These are phyloP conservation scores for Prorocentrum cordatum DNA, from an alignment of 169 alveolate species.

Conservation along the genomic window DNA sequence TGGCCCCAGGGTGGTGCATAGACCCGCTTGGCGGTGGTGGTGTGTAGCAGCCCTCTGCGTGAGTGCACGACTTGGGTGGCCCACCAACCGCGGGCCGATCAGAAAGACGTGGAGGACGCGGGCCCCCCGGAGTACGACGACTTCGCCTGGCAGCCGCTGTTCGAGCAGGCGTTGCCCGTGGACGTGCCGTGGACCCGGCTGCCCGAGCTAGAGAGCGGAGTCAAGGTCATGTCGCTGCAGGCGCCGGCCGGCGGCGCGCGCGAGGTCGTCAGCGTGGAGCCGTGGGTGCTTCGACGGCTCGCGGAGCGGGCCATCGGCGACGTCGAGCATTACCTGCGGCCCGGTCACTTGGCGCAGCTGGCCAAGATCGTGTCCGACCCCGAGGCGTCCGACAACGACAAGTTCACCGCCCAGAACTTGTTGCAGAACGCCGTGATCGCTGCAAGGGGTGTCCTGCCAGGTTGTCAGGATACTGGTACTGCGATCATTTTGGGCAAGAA, in stretches of 20 bases:
- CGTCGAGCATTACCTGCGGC: constrained; percentile 9
- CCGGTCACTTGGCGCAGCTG: constrained; percentile 40
- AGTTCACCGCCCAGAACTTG: constrained; percentile 80
- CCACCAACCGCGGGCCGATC: too few species aligned
- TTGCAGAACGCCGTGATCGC: constrained; percentile 79
- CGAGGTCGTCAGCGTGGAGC: too few species aligned
- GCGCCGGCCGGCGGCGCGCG: too few species aligned
- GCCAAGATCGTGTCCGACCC: constrained; percentile 76
- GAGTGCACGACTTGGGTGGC: too few species aligned
- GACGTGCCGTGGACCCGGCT: not conserved
- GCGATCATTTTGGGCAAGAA: constrained; percentile 66
- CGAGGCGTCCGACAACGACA: constrained; percentile 78
- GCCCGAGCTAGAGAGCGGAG: too few species aligned
- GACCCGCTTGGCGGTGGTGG: too few species aligned
- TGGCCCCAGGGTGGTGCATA: too few species aligned
- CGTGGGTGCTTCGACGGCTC: constrained; percentile 72
- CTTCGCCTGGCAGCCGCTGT: not conserved
- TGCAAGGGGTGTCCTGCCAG: constrained; percentile 81
- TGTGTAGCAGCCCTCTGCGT: too few species aligned
- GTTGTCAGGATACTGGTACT: constrained; percentile 88
- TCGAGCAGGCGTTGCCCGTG: not conserved
- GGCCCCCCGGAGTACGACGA: too few species aligned
- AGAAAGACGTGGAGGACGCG: too few species aligned
- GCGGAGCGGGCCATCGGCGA: not conserved
- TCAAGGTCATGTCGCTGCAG: too few species aligned